phyloP scores from a whole-genome alignment of 1,139 yeast genomes.

The Pichia sp. region DNA sequence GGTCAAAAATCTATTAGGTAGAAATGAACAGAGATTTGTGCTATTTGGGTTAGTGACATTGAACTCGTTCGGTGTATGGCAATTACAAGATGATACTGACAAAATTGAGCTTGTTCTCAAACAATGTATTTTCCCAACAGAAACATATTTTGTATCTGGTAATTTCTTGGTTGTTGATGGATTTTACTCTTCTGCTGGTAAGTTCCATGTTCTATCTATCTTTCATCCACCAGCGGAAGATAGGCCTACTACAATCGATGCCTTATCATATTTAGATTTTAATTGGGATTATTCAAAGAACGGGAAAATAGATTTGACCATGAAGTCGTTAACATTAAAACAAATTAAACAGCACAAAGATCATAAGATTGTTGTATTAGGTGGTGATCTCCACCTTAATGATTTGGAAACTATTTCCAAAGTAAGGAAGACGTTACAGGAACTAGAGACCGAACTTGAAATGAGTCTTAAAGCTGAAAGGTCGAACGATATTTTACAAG shows the following conservation, averaged over 20 bases:
- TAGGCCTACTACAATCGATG: conserved; percentile 59
- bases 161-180: conserved; percentile 83
- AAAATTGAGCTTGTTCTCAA: conserved; percentile 65
- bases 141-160: conserved; percentile 73
- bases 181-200: conserved; percentile 64
- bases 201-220: conserved; percentile 69
- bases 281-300: conserved; percentile 51
- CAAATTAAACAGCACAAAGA: conserved; percentile 36
- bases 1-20: conserved; percentile 79
- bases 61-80: conserved; percentile 63
- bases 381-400: conserved; percentile 70
- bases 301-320: conserved; percentile 53
- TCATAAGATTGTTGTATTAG: conserved; percentile 64
- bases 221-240: conserved; percentile 89
- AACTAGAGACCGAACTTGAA: conserved; percentile 18
- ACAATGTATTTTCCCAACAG: conserved; percentile 61
- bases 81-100: conserved; percentile 79
- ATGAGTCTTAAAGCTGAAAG: not conserved
- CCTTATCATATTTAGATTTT: conserved; percentile 76
- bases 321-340: conserved; percentile 56
- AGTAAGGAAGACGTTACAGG: conserved; percentile 48
- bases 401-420: conserved; percentile 61
- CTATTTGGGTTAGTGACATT: conserved; percentile 71
- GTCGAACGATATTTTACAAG: not conserved
- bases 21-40: conserved; percentile 72